Evolutionary conservation across 768 basidiomycete species (phyloP), one percentile per base, ranked within the genome.

Genomic region (Daedaleopsis sinensis): DNA sequence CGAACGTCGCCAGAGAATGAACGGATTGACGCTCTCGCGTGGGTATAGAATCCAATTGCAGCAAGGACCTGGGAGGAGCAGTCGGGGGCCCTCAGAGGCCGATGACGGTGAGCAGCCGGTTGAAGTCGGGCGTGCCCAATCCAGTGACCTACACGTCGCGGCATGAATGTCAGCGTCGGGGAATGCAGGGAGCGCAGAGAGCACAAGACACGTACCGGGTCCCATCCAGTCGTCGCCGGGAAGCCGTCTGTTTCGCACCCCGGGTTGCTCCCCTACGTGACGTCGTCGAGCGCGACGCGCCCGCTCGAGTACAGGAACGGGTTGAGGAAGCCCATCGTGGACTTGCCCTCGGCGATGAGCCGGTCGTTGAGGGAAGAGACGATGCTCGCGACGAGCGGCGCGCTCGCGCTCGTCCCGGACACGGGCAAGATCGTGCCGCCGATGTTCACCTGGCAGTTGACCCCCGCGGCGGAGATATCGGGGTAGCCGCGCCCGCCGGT

Each of bases 401-500:
- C 16, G 21, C 8, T 21, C 9, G 39, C 39, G 18, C 39, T 42
- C 13, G 39, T 12, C 13, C 39, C 39, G 3, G 11, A 42, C 3
- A 42, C 3, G 3, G 18, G 11, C 3, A 3, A 4, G 3, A 42
- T 4, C 39, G 3, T 18, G 3, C 39, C 39, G 18, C 11, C 11
- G 62, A 62, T 47, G 53, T 68, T 58, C 64, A 75, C 76, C 37
- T 89, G 77, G 57, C 73, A 73, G 63, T 74, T 69, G 39, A 72
- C 62, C 8, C 74, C 76, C 56, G 72, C 68, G 8, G 82, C 78
- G 32, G 79, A 70, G 44, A 83, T 71, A 69, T 83, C 82, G 39
- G 83, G 83, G 72, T 74, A 83, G 1, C 67, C 80, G 48, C 81
- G 80, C 32, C 79, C 79, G 68, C 58, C 70, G 50, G 47, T 47